Base-by-base conservation (phyloP, 2,329 filamentous ascomycete species). In the Corinectria fuckeliana region DNA sequence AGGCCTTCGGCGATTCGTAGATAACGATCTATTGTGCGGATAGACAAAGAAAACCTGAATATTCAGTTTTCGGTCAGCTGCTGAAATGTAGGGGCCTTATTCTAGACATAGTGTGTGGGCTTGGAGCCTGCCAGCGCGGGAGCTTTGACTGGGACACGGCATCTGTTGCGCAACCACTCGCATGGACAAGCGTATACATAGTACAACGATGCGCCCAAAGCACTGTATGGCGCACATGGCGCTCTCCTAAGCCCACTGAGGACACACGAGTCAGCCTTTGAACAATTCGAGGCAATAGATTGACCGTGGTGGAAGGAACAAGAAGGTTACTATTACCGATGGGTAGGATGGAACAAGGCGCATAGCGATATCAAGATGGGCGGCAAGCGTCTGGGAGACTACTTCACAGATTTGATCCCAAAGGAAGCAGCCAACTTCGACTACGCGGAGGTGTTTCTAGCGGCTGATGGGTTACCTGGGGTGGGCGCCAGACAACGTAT, bases 401-500 rank as follows among this genome's bases (percentile, higher is more conserved):
- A 34, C 30, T 62, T 62, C 25, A 56, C 56, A n/a, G 56, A 62
- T 18, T 9, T 16, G 13, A 26, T 56, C 25, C 57, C 57, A 13
- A 34, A 36, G n/a, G 42, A 50, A 13, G 56, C 36, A n/a, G 51
- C 48, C 1, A 52, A 60, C 14, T 53, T 60, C 26, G 57, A 60
- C 23, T 62, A 62, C 32, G 52, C 52, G 11, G 51, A 62, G 25
- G 60, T 52, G 3, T 62, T 49, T 20, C 8, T 41, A 32, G 56
- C 50, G 25, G 51, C 60, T 21, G 50, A 62, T 38, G 9, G 60
- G 56, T 5, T 60, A 60, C 26, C 25, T 62, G 7, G 60, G 60
- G 18, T 62, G 60, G 60, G 60, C 47, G 9, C 56, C 60, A 14
- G 60, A 60, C 14, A 59, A 62, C 36, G 42, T 42, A 3, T 52